These are phyloP conservation scores for Pythium rishiriense DNA, from an alignment of 352 stramenopile genomes.

Conservation along the genomic window DNA sequence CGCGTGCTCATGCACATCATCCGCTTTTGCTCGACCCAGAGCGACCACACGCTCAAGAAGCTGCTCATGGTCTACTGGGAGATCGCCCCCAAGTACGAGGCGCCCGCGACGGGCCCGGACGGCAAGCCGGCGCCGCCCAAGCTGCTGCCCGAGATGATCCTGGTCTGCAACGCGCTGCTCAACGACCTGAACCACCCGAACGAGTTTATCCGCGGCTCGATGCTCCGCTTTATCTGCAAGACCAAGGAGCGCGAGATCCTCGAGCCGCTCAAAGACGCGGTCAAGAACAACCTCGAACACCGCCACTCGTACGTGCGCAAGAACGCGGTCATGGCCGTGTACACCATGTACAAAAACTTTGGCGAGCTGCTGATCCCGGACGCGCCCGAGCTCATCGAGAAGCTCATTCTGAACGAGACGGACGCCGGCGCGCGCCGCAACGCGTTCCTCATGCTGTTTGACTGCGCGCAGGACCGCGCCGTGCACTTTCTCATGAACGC, in stretches of 20 bases:
- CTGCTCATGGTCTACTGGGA: slow-evolving; percentile 99
- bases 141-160: slow-evolving; percentile 99
- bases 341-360: slow-evolving; percentile 97
- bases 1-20: slow-evolving; percentile 99
- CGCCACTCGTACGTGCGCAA: slow-evolving; percentile 98
- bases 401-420: slow-evolving; percentile 94
- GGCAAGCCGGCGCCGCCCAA: slow-evolving; percentile 74
- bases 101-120: slow-evolving; percentile 31
- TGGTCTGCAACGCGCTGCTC: slow-evolving; percentile 99
- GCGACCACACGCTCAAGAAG: slow-evolving; percentile 99
- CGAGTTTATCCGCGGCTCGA: slow-evolving; percentile 99
- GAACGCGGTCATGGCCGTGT: slow-evolving; percentile 98
- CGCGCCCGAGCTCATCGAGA: slow-evolving; percentile 96
- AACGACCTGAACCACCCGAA: slow-evolving; percentile 99
- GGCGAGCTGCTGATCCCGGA: slow-evolving; percentile 96
- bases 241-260: slow-evolving; percentile 97
- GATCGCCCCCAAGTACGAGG: slow-evolving; percentile 97
- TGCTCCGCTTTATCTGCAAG: slow-evolving; percentile 99
- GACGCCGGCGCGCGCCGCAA: slow-evolving; percentile 95
- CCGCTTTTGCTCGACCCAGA: slow-evolving; percentile 98
- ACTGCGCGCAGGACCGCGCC: slow-evolving; percentile 96
- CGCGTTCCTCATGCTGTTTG: slow-evolving; percentile 99
- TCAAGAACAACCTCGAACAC: slow-evolving; percentile 98
- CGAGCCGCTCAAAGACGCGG: slow-evolving; percentile 85
- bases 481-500: slow-evolving; percentile 98